Base-by-base conservation (phyloP, 768 basidiomycete genomes). In the Chlorophyllum brunneum region DNA sequence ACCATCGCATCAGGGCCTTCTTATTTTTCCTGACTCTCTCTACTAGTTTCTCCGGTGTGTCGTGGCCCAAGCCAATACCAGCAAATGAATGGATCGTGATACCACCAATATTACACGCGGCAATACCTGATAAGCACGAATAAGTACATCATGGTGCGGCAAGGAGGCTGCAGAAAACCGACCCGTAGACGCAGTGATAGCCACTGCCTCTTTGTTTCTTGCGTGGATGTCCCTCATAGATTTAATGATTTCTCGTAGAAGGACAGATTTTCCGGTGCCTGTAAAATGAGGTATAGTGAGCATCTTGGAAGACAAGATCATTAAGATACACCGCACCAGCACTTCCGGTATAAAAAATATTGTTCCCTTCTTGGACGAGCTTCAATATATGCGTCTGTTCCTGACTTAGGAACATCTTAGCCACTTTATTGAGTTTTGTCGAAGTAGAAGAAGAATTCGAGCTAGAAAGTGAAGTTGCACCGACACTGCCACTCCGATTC, bases 221-320 rank as follows among this genome's bases (percentile, higher is more conserved):
- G 55, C 51, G 62, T 78, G 68, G 57, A 75, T 82, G 61, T 74
- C 81, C 40, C 74, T 78, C 46, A 99, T 72, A 1, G 76, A 69
- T 59, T 80, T 79, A 65, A 98, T 97, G 42, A 98, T 95, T 67
- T 95, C 92, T 13, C 94, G 81, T 15, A 98, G 76, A 2, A 98
- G 78, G 22, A 98, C 92, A 2, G 95, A 98, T 69, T 98, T 98
- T 41, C 95, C 95, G 10, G 95, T 97, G 56, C 95, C 95, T 97
- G 16, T 13, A 11, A 26, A 15, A 36, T 29, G 16, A n/a, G 33
- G 30, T 36, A 57, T 16, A 33, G 24, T 22, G 29, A 51, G 18
- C 24, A 34, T 46, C 10, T 22, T 22, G 5, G 20, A 34, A 9
- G 20, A 31, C 3, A 20, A 26, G 11, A 24, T 20, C 40, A 10